Base-by-base conservation (phyloP, 305 asterid genomes). In the Caryopteris hybrid region DNA sequence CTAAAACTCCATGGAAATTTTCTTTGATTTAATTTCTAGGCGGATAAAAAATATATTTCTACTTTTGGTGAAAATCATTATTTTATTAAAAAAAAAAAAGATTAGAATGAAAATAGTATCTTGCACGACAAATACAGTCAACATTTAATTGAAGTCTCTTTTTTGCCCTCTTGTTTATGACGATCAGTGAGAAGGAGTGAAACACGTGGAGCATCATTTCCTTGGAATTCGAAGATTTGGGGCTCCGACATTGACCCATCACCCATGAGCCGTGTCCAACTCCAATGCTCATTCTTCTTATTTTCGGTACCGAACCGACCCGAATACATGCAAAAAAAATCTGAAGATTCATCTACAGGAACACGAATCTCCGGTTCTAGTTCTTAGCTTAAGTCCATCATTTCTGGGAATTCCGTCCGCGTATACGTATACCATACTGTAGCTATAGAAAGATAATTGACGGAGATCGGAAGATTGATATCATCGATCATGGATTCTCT, bases 401-500 rank as follows among this genome's bases (percentile, higher is more conserved):
- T 42, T 38, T 45, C 66, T 14, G n/a, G 60, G 53, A 29, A 55
- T 57, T 55, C 48, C 47, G 52, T 52, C 8, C 6, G 41, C 22
- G 4, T 52, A 61, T 17, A 61, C 56, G 25, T 25, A 43, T 60
- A 74, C 10, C 18, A 3, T 13, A 18, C 8, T 10, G 45, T 53
- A 62, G 14, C 8, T 58, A 31, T 29, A 64, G 61, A 17, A 16
- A 58, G 66, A 43, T 22, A 21, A 6, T 11, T 33, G 21, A 57
- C 16, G 34, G 68, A 14, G 73, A 31, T 8, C 34, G 51, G 25
- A 20, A n/a, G n/a, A 31, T 13, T 47, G 68, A 43, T 5, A 63
- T 39, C 20, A 14, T 21, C 21, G 31, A 16, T 12, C 13, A 88
- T 88, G 95, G 90, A 85, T 81, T 81, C 88, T 16, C 72, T 87